Evolutionary conservation across 805 yeast genomes (phyloP), one percentile per base, ranked within the genome.

Genomic region (Saccharomycopsis lassenensis): DNA sequence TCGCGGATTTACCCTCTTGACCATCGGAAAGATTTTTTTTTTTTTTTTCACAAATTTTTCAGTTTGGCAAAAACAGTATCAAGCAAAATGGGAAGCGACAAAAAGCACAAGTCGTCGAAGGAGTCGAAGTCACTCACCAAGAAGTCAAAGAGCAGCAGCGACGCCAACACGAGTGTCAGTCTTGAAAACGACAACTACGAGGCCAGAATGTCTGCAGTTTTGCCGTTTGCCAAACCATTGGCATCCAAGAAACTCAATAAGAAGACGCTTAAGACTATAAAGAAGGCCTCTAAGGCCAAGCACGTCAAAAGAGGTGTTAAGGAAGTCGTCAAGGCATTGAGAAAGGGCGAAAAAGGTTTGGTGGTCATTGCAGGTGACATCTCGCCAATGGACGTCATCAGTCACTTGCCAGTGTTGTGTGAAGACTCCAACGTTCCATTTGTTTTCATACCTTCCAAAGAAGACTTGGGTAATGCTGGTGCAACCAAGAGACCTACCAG

Each of bases 401-500:
- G 96, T 29, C 99, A 91, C 57, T 74, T 91, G 39, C 99, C 99
- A 38, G 96, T 93, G 32, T 71, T 91, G 45, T 91, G 98, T 65
- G 98, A 91, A 65, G 99, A 91, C 58, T 66, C 72, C 46, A 63
- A 81, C 32, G 96, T 91, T 33, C 96, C 97, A 53, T 93, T 67
- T 56, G 71, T 89, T 28, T 91, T 91, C 61, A 74, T 91, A 45
- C 98, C 98, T 52, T 86, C 96, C 34, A 91, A 91, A 64, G 96
- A 91, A 66, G 97, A 91, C 57, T 72, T 91, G 48, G 99, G 99
- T 24, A 82, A 94, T 46, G 98, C 99, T 18, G 97, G 97, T 56
- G 94, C 96, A 44, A 91, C 98, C 40, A 91, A 91, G 69, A 81
- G 99, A 70, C 97, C 98, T 50, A 91, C 99, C 25, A 85, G 96